A percentile compares a stretch with the other conserved stretches of the same genome.
Evolutionary conservation across 441 rosid genomes (phyloP).

Genomic region (Populus trichocarpa): DNA sequence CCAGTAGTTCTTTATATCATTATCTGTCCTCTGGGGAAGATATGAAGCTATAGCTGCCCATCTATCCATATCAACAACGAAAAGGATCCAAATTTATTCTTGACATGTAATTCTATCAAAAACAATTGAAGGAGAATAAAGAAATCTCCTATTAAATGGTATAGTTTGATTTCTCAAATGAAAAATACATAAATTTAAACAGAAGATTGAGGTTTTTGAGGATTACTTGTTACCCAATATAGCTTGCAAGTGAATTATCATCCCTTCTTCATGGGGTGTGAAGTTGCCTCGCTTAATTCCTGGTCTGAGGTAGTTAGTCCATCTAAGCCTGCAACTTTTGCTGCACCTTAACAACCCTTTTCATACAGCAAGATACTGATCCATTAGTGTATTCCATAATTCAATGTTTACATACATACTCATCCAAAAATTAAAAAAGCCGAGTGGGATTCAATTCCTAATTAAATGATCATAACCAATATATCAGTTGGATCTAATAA

Average conservation of each 20-base stretch:
- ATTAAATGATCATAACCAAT: background rate
- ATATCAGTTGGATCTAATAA: background rate
- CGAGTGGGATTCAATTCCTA: background rate
- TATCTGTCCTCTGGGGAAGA: too few species aligned
- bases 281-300: slow-evolving; percentile 96
- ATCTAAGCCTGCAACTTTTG: slow-evolving; percentile 96
- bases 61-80: slow-evolving; percentile 30
- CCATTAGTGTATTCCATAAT: background rate
- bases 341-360: slow-evolving; percentile 87
- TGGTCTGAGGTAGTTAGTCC: slow-evolving; percentile 96
- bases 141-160: background rate
- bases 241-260: slow-evolving; percentile 95
- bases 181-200: background rate
- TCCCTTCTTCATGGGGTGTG: slow-evolving; percentile 93
- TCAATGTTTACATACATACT: background rate
- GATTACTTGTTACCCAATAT: slow-evolving; percentile 98
- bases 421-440: background rate
- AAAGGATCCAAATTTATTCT: background rate
- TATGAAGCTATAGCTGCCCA: slow-evolving; percentile 99
- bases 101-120: background rate
- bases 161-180: background rate
- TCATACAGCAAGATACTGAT: background rate
- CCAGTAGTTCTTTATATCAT: slow-evolving; percentile 97
- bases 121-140: too few species aligned
- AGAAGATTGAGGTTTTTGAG: slow-evolving; percentile 20